Percentiles rank a stretch among this genome's conserved stretches.
Evolutionary conservation across 768 basidiomycete species (phyloP).

Genomic region (Tylopilus sp.): DNA sequence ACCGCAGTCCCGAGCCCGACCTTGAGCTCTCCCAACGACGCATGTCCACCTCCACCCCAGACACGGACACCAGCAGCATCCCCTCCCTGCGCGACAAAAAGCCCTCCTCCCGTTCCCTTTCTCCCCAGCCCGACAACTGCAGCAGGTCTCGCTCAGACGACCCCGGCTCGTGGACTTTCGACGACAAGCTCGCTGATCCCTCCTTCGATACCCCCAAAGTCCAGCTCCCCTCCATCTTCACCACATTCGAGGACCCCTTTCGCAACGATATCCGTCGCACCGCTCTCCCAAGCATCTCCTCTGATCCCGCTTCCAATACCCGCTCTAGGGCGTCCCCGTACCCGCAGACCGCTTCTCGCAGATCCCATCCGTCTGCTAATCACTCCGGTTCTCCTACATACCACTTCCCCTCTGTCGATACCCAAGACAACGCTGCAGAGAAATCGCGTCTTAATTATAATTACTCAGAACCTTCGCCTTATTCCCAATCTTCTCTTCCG

Average conservation of each 20-base stretch:
- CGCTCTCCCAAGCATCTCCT: slow-evolving; percentile 58
- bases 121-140: slow-evolving; percentile 43
- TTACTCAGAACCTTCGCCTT: slow-evolving; percentile 45
- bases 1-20: slow-evolving; percentile 41
- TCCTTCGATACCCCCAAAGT: slow-evolving; percentile 46
- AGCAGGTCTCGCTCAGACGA: slow-evolving; percentile 38
- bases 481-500: slow-evolving; percentile 48
- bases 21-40: slow-evolving; percentile 56
- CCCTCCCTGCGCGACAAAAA: slow-evolving; percentile 63
- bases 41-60: slow-evolving; percentile 76
- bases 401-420: slow-evolving; percentile 50
- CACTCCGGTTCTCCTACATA: slow-evolving; percentile 41
- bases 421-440: slow-evolving; percentile 39
- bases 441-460: slow-evolving; percentile 38
- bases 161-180: slow-evolving; percentile 25
- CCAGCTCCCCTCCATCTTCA: slow-evolving; percentile 72
- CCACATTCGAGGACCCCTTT: slow-evolving; percentile 60
- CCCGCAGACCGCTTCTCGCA: slow-evolving; percentile 46
- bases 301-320: slow-evolving; percentile 39
- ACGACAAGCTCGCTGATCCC: slow-evolving; percentile 41
- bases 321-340: slow-evolving; percentile 57
- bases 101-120: slow-evolving; percentile 47
- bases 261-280: slow-evolving; percentile 55
- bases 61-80: slow-evolving; percentile 54
- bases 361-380: slow-evolving; percentile 43